Conservation (phyloP, 2,329 filamentous ascomycete species). For the Epichloe uncinata region DNA sequence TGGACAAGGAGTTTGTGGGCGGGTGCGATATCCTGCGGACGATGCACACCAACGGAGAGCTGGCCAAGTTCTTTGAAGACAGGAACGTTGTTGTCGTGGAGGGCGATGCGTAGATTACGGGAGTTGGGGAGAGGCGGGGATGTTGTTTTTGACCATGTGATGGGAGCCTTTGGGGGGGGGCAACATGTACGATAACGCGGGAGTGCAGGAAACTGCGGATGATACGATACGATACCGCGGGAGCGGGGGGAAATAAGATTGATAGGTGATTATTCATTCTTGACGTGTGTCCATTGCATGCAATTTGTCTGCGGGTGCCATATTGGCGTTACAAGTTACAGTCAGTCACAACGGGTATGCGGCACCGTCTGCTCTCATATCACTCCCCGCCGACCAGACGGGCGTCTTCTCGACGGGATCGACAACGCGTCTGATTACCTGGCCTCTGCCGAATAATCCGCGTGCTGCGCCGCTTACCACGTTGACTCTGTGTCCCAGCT, state of each 20-base stretch:
- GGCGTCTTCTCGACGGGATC: conserved; percentile 54
- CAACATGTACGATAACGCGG: conserved; percentile 3
- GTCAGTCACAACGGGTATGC: conserved; percentile 36
- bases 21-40: conserved; percentile 95
- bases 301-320: neutral
- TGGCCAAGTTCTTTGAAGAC: conserved; percentile 84
- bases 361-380: conserved; percentile 71
- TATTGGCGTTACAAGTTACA: conserved; percentile 7
- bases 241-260: too few relatives aligned
- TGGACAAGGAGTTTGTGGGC: conserved; percentile 90
- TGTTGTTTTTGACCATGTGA: conserved; percentile 15
- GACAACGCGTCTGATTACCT: conserved; percentile 67
- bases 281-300: too few relatives aligned
- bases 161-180: conserved; percentile 2
- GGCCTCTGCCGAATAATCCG: conserved; percentile 68
- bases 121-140: conserved; percentile 1
- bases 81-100: conserved; percentile 63
- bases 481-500: conserved; percentile 59
- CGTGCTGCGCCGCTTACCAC: conserved; percentile 54
- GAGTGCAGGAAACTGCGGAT: neutral
- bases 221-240: too few relatives aligned
- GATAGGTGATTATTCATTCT: too few relatives aligned
- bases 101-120: conserved; percentile 22
- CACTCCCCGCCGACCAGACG: conserved; percentile 82
- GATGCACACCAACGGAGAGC: conserved; percentile 92